Evolutionary conservation across 139 green algal species (phyloP).

Genomic region (Tetratostichococcus sp.): DNA sequence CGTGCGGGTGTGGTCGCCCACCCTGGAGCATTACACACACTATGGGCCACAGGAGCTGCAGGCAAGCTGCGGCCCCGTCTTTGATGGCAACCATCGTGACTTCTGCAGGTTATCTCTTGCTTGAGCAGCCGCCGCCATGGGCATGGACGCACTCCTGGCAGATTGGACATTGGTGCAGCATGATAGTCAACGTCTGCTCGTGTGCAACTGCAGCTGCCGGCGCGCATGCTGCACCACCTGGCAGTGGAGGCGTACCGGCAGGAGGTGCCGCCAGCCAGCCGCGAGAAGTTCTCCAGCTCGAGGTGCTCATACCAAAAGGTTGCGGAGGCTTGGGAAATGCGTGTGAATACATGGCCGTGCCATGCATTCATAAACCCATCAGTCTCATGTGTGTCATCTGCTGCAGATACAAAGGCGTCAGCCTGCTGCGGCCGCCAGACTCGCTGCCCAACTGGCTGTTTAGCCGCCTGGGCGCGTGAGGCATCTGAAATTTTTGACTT

Average conservation of each 20-base stretch:
- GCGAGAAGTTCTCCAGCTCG: constrained; percentile 45
- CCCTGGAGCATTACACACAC: constrained; percentile 60
- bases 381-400: too few species aligned
- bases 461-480: neutral
- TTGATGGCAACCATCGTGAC: too few species aligned
- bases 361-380: too few species aligned
- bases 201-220: constrained; percentile 27
- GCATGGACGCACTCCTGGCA: too few species aligned
- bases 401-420: neutral
- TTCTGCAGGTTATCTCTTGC: too few species aligned
- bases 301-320: neutral
- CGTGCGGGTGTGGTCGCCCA: constrained; percentile 43
- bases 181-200: too few species aligned
- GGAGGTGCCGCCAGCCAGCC: constrained; percentile 29
- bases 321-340: too few species aligned
- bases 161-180: too few species aligned
- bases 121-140: too few species aligned
- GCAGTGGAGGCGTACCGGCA: constrained; percentile 7
- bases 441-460: neutral
- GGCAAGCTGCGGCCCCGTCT: too few species aligned
- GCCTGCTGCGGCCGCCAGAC: neutral
- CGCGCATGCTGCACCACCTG: constrained; percentile 19
- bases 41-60: constrained; percentile 52
- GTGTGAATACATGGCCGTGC: too few species aligned
- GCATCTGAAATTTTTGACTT: too few species aligned